Percentiles rank a stretch among this genome's conserved stretches.
Conservation (phyloP, 2,329 filamentous ascomycete species). For the Penicillium fuscoglaucum region DNA sequence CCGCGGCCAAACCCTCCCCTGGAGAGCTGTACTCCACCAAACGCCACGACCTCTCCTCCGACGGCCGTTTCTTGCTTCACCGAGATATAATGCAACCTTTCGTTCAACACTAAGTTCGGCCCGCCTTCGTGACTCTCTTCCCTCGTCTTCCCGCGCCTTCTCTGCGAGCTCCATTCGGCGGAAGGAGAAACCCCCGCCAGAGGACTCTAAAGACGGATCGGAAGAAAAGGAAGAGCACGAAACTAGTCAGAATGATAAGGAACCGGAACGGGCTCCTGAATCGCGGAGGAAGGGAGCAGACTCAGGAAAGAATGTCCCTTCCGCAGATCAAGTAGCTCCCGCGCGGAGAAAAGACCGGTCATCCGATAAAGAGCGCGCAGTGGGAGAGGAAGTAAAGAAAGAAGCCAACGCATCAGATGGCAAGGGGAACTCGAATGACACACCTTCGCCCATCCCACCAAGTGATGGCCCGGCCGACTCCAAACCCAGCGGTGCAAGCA, state of each 20-base stretch:
- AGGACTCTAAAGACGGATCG: constrained; percentile 36
- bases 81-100: constrained; percentile 34
- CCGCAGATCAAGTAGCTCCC: constrained; percentile 29
- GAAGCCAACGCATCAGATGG: constrained; percentile 40
- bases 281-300: constrained; percentile 45
- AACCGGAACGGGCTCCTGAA: constrained; percentile 48
- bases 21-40: constrained; percentile 61
- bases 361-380: constrained; percentile 38
- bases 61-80: constrained; percentile 33
- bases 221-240: constrained; percentile 31
- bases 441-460: constrained; percentile 45
- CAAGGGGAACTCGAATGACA: constrained; percentile 53
- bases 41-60: constrained; percentile 45
- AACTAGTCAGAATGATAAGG: constrained; percentile 36
- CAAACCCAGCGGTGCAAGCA: constrained; percentile 57
- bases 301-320: constrained; percentile 31
- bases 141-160: constrained; percentile 42
- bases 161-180: constrained; percentile 50
- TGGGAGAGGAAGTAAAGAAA: constrained; percentile 45
- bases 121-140: constrained; percentile 27
- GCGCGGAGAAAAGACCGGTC: constrained; percentile 44
- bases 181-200: constrained; percentile 58
- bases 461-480: constrained; percentile 40
- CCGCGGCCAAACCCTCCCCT: constrained; percentile 64
- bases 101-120: constrained; percentile 30